Conservation (phyloP, 1,139 yeast species). For the Blastobotrys buckinghamii region DNA sequence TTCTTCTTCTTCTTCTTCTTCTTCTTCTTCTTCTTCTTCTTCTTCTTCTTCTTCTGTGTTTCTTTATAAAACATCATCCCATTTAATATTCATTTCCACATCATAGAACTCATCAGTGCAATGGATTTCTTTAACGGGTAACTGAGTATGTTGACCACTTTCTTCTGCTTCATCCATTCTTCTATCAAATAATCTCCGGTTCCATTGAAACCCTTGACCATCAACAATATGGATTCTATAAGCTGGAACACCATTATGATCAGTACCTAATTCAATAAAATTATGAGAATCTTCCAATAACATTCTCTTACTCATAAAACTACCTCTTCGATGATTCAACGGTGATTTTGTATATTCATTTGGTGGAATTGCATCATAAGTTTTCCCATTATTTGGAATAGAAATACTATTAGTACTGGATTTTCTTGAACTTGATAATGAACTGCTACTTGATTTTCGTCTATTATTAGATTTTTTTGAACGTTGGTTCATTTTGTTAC, state of each 20-base stretch:
- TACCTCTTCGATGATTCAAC: conserved; percentile 6
- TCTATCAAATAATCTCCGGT: conserved; percentile 57
- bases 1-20: no score
- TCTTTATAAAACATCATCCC: conserved; percentile 15
- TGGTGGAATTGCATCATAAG: neutral
- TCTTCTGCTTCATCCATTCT: conserved; percentile 6
- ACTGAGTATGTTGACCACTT: neutral
- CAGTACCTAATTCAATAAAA: conserved; percentile 45
- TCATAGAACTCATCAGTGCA: conserved; percentile 6
- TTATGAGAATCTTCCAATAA: conserved; percentile 53
- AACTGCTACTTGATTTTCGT: no score
- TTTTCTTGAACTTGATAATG: no score
- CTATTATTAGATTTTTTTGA: no score
- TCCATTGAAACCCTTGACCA: conserved; percentile 69
- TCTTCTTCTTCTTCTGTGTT: neutral
- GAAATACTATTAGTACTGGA: no score
- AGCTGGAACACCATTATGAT: conserved; percentile 23
- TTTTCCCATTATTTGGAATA: no score
- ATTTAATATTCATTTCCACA: neutral
- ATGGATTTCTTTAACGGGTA: conserved; percentile 8
- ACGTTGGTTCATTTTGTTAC: no score
- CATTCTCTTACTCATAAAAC: conserved; percentile 59
- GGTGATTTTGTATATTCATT: conserved; percentile 1
- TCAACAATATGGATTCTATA: conserved; percentile 46
- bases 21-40: no score